Conservation (phyloP, 169 alveolate species). For the Plasmodium gonderi region DNA sequence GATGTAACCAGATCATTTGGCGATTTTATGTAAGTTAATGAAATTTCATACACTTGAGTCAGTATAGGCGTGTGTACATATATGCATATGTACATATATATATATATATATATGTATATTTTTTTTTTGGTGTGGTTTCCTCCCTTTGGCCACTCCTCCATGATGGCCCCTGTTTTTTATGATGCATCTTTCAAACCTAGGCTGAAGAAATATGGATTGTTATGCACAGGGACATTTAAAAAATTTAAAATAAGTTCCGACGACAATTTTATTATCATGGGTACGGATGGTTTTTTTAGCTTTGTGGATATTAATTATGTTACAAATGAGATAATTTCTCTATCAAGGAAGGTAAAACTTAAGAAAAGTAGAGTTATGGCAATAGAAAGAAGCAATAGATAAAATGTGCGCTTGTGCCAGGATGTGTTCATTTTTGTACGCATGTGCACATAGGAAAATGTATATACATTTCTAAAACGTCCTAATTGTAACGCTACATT, state of each 20-base stretch:
- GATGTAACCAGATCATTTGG: constrained; percentile 97
- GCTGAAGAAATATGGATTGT: constrained; percentile 86
- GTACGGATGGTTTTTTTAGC: constrained; percentile 99
- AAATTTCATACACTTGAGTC: constrained; percentile 17
- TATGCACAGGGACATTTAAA: constrained; percentile 83
- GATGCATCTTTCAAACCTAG: constrained; percentile 37
- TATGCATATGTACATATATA: not conserved
- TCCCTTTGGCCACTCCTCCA: not conserved
- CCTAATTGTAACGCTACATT: not conserved
- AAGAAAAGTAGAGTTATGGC: not conserved
- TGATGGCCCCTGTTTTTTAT: not conserved
- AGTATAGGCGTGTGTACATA: constrained; percentile 11
- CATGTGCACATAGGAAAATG: not conserved
- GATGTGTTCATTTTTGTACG: not conserved
- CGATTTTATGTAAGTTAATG: constrained; percentile 92
- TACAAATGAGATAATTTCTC: constrained; percentile 22
- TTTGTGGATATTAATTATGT: constrained; percentile 72
- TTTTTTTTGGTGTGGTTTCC: not conserved
- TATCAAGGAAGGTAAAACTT: constrained; percentile 55
- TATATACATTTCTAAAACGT: not conserved
- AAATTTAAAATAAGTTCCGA: constrained; percentile 80
- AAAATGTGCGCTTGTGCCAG: not conserved
- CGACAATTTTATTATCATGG: constrained; percentile 95
- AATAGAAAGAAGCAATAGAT: not conserved
- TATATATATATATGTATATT: not conserved